Percentiles rank a stretch among this genome's conserved stretches.
Evolutionary conservation across 1,139 yeast species (phyloP).

Genomic region (Yamadazyma triangularis): DNA sequence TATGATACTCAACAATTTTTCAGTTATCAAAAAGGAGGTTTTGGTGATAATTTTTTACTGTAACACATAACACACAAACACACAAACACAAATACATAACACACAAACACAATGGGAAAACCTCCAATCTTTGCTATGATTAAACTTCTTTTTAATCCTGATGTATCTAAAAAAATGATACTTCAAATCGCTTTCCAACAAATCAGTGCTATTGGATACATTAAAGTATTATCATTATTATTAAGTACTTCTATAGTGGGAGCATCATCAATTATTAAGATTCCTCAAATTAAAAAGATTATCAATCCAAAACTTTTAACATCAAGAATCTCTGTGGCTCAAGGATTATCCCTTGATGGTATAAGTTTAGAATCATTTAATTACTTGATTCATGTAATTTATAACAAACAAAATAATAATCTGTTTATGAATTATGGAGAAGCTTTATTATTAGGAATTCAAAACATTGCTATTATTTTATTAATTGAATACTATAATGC

Average conservation of each 20-base stretch:
- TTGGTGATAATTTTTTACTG: too few relatives aligned
- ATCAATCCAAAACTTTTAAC: slow-evolving; percentile 23
- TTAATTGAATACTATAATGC: slow-evolving; percentile 33
- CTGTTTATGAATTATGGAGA: slow-evolving; percentile 43
- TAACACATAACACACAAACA: too few relatives aligned
- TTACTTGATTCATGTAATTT: slow-evolving; percentile 38
- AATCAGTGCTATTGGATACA: slow-evolving; percentile 32
- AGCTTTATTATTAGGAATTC: slow-evolving; percentile 36
- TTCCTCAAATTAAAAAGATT: slow-evolving; percentile 42
- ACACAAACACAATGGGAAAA: slow-evolving; percentile 17
- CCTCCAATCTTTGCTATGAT: slow-evolving; percentile 24
- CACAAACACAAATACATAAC: too few relatives aligned
- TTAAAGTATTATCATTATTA: slow-evolving; percentile 30
- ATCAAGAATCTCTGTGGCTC: slow-evolving; percentile 28
- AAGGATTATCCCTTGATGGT: slow-evolving; percentile 36
- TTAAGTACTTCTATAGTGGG: slow-evolving; percentile 37
- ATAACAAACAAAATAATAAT: slow-evolving; percentile 32
- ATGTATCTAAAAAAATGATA: slow-evolving; percentile 36
- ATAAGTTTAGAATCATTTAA: slow-evolving; percentile 35
- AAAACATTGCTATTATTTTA: slow-evolving; percentile 34
- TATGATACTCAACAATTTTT: too few relatives aligned
- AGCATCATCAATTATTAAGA: slow-evolving; percentile 36
- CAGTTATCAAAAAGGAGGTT: too few relatives aligned
- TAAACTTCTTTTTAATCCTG: slow-evolving; percentile 36
- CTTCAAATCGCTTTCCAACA: slow-evolving; percentile 37